Evolutionary conservation across 2,329 filamentous ascomycete species (phyloP), one percentile per base, ranked within the genome.

Genomic region (Lasiodiplodia sp.): DNA sequence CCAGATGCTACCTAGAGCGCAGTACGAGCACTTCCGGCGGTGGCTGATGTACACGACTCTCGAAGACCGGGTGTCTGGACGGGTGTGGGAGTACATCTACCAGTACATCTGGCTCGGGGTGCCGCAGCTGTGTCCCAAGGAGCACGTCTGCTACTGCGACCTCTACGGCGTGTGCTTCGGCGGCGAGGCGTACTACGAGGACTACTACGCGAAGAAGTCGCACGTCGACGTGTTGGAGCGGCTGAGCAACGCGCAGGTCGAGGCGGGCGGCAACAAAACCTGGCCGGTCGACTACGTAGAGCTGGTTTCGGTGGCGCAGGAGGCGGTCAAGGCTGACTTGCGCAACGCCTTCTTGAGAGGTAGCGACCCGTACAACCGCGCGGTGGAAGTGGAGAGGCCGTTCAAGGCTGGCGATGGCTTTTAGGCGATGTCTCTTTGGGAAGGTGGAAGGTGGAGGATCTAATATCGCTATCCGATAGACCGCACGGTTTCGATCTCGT

Each of bases 31-130:
- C 69, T 83, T 85, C 72, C 81, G 85, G 4, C 82, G 86, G 72
- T 88, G 86, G 86, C 74, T 87, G 4, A 73, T 86, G 16, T 78
- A 80, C 25, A 87, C 85, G 1, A 77, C 83, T 21, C 72, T 87
- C 31, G 79, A 76, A 40, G 85, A 87, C 73, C 83, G 83, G 53
- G 79, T 87, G 49, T 83, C 83, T 12, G 85, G 86, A 5, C 80
- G 86, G 4, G 80, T 87, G 16, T 87, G 85, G 78, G 86, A 88
- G 75, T 87, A 87, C 72, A 74, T 86, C 8, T 88, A 86, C 86
- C 85, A 87, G 69, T 84, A 81, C 67, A 79, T 87, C n/a, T 88
- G 87, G 74, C 83, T 84, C 0, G 82, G 81, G 3, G 69, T 77
- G n/a, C 74, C 79, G 1, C 73, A 80, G 23, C 79, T 82, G 64